A percentile compares a stretch with the other conserved stretches of the same genome.
These are phyloP conservation scores for Eruca vesicaria DNA, from an alignment of 441 rosid species.

Conservation along the genomic window DNA sequence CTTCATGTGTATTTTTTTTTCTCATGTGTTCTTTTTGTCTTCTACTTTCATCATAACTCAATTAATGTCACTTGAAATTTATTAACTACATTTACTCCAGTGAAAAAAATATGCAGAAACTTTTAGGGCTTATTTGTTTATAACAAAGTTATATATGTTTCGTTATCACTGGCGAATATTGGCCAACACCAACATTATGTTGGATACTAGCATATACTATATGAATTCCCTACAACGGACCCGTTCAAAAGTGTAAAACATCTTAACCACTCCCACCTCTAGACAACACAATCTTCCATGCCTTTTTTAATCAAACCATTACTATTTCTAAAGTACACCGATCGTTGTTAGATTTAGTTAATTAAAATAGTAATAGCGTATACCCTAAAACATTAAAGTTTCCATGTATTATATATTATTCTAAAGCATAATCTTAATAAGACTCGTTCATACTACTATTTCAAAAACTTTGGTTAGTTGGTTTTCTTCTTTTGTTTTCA, in stretches of 20 bases:
- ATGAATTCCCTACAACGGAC: conserved; percentile 37
- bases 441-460: conserved; percentile 5
- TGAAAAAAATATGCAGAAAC: no score
- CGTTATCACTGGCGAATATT: neutral
- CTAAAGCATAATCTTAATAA: neutral
- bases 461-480: neutral
- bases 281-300: conserved; percentile 38
- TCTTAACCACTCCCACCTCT: conserved; percentile 34
- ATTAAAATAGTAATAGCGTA: neutral
- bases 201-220: neutral
- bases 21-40: neutral
- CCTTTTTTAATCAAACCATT: conserved; percentile 29
- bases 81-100: no score
- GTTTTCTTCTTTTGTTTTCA: neutral
- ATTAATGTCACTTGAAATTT: no score
- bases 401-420: neutral
- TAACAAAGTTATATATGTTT: neutral
- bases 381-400: conserved; percentile 10
- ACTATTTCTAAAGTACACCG: conserved; percentile 16
- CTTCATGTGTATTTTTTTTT: neutral
- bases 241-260: conserved; percentile 42
- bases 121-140: no score
- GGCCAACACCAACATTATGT: neutral
- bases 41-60: neutral
- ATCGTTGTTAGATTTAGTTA: neutral